Evolutionary conservation across 495 filamentous ascomycete species (phyloP).

Genomic region (Tuber magnatum): DNA sequence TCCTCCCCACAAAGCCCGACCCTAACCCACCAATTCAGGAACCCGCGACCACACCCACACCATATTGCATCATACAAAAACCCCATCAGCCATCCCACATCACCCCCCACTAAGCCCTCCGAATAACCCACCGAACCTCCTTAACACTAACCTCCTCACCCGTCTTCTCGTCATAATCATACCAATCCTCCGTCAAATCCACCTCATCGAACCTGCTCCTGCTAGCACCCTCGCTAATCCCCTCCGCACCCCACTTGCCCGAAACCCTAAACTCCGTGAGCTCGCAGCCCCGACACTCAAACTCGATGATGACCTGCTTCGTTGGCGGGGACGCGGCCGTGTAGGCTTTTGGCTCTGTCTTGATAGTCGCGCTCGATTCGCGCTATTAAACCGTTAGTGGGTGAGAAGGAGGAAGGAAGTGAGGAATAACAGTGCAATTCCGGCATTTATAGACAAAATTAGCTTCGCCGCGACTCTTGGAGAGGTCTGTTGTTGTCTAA

Average conservation of each 20-base stretch:
- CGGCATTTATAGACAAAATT: slow-evolving; percentile 99
- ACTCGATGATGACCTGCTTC: slow-evolving; percentile 67
- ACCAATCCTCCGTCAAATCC: slow-evolving; percentile 83
- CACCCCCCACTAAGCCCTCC: slow-evolving; percentile 48
- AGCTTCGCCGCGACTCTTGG: slow-evolving; percentile 84
- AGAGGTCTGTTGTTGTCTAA: slow-evolving; percentile 78
- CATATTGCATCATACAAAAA: not conserved
- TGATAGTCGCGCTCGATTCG: slow-evolving; percentile 59
- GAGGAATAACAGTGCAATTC: slow-evolving; percentile 62
- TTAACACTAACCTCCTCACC: slow-evolving; percentile 82
- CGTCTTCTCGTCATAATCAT: slow-evolving; percentile 71
- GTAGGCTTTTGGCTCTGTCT: slow-evolving; percentile 62
- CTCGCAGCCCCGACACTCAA: slow-evolving; percentile 91
- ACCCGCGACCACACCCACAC: not conserved
- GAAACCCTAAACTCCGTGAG: slow-evolving; percentile 85
- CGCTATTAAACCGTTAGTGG: slow-evolving; percentile 44
- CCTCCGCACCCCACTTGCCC: slow-evolving; percentile 86
- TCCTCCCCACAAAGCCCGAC: no score
- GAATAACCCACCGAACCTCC: slow-evolving; percentile 81
- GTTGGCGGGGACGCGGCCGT: slow-evolving; percentile 60
- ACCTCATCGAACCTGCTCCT: slow-evolving; percentile 69
- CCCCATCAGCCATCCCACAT: not conserved
- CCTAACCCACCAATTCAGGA: not conserved
- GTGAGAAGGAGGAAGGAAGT: not conserved
- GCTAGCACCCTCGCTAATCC: slow-evolving; percentile 63